These are phyloP conservation scores for Exidia glandulosa DNA, from an alignment of 768 basidiomycete species.

Conservation along the genomic window DNA sequence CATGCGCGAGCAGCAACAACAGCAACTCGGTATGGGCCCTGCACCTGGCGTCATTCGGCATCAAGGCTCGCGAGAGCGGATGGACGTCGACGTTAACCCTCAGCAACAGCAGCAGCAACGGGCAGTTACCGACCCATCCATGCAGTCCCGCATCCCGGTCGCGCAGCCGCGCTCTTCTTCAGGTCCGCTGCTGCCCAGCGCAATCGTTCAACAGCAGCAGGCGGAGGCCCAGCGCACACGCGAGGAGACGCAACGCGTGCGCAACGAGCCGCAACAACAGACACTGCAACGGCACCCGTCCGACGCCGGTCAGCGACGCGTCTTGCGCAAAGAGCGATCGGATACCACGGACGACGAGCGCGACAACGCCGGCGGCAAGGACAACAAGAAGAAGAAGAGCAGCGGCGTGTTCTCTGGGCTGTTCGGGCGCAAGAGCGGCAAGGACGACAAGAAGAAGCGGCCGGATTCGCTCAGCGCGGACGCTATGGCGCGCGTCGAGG, in stretches of 20 bases:
- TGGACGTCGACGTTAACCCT: conserved; percentile 15
- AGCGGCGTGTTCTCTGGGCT: conserved; percentile 47
- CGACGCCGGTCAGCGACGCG: conserved; percentile 9
- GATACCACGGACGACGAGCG: conserved; percentile 32
- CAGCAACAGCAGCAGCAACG: conserved; percentile 6
- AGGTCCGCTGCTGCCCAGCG: conserved; percentile 27
- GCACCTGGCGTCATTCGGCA: conserved; percentile 28
- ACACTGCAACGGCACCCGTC: conserved; percentile 3
- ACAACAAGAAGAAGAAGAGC: conserved; percentile 39
- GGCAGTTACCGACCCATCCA: conserved; percentile 14
- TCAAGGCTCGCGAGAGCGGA: conserved; percentile 39
- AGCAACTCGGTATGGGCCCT: conserved; percentile 7
- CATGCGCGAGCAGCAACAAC: conserved; percentile 1
- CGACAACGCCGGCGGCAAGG: conserved; percentile 36
- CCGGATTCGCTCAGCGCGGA: conserved; percentile 29
- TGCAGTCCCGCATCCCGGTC: conserved; percentile 13
- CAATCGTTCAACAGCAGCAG: conserved; percentile 20
- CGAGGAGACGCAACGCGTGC: conserved; percentile 40
- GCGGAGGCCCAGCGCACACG: conserved; percentile 17
- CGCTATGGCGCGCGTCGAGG: too few species aligned
- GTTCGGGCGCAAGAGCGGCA: conserved; percentile 70
- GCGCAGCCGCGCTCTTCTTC: conserved; percentile 5
- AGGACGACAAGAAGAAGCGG: conserved; percentile 46
- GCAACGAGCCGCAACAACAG: too few species aligned
- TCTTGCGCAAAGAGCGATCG: conserved; percentile 35